Percentiles rank a stretch among this genome's conserved stretches.
phyloP scores from a whole-genome alignment of 2,329 filamentous ascomycete genomes.

The Aureobasidium musti region DNA sequence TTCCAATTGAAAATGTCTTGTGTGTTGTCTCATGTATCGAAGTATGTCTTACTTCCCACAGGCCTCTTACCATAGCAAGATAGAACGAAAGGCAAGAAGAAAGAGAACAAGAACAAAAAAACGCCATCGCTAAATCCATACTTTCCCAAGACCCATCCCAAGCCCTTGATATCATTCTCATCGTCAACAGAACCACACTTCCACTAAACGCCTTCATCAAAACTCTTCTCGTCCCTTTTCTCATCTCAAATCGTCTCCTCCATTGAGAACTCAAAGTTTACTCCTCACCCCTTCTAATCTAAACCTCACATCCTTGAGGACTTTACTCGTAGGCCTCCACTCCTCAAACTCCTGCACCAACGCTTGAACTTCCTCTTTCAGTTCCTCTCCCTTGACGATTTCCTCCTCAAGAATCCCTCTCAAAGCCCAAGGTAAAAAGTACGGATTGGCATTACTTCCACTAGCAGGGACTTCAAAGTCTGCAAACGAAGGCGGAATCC shows the following conservation, averaged over 20 bases:
- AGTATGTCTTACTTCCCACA: no score
- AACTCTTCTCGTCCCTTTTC: neutral
- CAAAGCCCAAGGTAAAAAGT: slow-evolving; percentile 93
- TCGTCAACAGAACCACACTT: no score
- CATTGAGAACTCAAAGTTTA: slow-evolving; percentile 67
- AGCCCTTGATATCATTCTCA: no score
- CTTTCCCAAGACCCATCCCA: neutral
- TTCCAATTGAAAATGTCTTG: no score
- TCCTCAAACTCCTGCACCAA: slow-evolving; percentile 86
- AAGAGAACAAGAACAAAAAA: neutral
- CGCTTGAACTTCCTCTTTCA: slow-evolving; percentile 73
- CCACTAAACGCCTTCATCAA: neutral
- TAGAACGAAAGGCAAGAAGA: neutral
- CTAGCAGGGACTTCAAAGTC: slow-evolving; percentile 46
- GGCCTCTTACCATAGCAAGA: no score
- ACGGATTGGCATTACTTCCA: slow-evolving; percentile 68
- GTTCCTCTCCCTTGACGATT: slow-evolving; percentile 72
- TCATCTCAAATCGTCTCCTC: neutral
- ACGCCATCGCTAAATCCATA: slow-evolving; percentile 21
- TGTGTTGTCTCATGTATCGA: no score
- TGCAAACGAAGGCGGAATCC: slow-evolving; percentile 40
- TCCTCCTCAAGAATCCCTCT: slow-evolving; percentile 89
- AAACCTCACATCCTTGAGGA: slow-evolving; percentile 93
- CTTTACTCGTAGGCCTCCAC: slow-evolving; percentile 89
- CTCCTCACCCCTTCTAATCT: slow-evolving; percentile 87